These are phyloP conservation scores for Cokeromyces recurvatus DNA, from an alignment of 371 early-diverging fungal species.

Conservation along the genomic window DNA sequence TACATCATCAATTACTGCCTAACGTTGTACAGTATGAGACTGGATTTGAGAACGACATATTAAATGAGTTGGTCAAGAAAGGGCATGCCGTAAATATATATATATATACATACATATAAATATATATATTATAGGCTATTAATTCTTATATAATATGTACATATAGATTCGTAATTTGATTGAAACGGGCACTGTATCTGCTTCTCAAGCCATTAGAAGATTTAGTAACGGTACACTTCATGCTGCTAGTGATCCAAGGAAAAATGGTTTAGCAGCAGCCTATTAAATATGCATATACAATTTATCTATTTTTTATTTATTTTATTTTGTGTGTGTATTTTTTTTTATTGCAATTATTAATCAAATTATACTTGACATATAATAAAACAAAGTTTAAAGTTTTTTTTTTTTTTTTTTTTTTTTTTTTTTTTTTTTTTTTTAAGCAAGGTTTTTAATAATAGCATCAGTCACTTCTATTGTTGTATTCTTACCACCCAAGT, in stretches of 20 bases:
- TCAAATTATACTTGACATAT: no score
- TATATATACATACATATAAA: no score
- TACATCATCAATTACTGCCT: slow-evolving; percentile 94
- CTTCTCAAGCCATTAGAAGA: slow-evolving; percentile 34
- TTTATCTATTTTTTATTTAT: no score
- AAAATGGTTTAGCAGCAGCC: slow-evolving; percentile 36
- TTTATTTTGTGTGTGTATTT: no score
- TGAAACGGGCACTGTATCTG: slow-evolving; percentile 20
- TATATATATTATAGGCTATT: no score
- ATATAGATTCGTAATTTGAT: slow-evolving; percentile 10
- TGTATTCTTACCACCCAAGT: slow-evolving; percentile 86
- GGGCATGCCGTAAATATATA: not conserved
- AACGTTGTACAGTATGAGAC: slow-evolving; percentile 50
- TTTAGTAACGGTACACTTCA: slow-evolving; percentile 23
- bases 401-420: no score
- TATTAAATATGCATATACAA: no score
- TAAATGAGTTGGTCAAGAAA: not conserved
- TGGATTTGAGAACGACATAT: not conserved
- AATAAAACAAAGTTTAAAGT: no score
- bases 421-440: no score
- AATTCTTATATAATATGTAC: no score
- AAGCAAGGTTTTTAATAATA: slow-evolving; percentile 60
- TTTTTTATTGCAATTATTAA: no score
- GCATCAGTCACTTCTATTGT: slow-evolving; percentile 83
- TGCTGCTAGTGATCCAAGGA: slow-evolving; percentile 46